Conservation (phyloP, 2,329 filamentous ascomycete species). For the Pseudogymnoascus sp. region DNA sequence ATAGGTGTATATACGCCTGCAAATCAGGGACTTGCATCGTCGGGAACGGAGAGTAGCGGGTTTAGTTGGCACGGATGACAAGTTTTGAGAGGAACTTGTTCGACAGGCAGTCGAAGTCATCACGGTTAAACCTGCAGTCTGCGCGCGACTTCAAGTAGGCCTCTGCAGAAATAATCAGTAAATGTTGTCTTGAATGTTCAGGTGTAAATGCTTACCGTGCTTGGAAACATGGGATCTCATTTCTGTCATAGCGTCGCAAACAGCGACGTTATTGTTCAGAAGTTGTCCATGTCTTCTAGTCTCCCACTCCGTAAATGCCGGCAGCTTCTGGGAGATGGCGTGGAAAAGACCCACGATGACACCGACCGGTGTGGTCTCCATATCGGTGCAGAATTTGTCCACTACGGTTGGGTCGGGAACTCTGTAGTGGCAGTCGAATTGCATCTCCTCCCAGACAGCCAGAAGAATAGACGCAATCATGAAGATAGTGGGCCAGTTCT, state of each 20-base stretch:
- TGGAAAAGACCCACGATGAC: slow-evolving; percentile 96
- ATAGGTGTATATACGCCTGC: slow-evolving; percentile 5
- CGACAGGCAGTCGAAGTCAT: slow-evolving; percentile 89
- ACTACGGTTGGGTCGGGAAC: slow-evolving; percentile 76
- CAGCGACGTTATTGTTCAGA: slow-evolving; percentile 81
- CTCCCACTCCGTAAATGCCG: slow-evolving; percentile 89
- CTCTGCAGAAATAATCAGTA: slow-evolving; percentile 53
- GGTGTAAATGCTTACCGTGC: slow-evolving; percentile 60
- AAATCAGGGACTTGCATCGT: slow-evolving; percentile 7
- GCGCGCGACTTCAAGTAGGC: slow-evolving; percentile 74
- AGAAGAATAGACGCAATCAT: slow-evolving; percentile 90
- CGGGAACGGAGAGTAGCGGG: background rate
- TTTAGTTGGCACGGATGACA: slow-evolving; percentile 85
- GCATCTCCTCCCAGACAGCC: slow-evolving; percentile 96
- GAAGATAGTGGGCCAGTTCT: slow-evolving; percentile 99
- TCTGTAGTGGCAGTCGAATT: slow-evolving; percentile 96
- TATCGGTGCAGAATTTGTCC: slow-evolving; percentile 90
- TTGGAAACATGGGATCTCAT: slow-evolving; percentile 85
- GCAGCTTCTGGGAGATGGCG: slow-evolving; percentile 93
- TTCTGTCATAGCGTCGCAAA: slow-evolving; percentile 94
- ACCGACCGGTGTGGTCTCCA: slow-evolving; percentile 92
- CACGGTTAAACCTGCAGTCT: slow-evolving; percentile 75
- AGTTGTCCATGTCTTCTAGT: slow-evolving; percentile 83
- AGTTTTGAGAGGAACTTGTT: slow-evolving; percentile 97
- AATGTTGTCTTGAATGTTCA: slow-evolving; percentile 14